These are phyloP conservation scores for Sodiomyces alkalinus DNA, from an alignment of 2,329 filamentous ascomycete species.

Conservation along the genomic window DNA sequence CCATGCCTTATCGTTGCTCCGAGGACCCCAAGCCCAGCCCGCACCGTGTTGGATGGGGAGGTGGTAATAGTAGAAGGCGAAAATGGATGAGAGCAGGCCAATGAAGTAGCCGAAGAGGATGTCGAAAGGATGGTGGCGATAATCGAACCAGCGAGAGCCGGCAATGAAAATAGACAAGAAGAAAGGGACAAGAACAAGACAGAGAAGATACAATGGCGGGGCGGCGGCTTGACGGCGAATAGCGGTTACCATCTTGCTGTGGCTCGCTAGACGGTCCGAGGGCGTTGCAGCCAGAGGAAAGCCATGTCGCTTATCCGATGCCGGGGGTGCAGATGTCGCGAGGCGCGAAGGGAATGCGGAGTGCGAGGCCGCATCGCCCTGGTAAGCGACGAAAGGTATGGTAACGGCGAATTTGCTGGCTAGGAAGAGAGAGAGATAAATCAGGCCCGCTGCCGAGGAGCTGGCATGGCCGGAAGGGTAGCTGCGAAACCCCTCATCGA, in stretches of 20 bases:
- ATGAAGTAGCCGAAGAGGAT: slow-evolving; percentile 75
- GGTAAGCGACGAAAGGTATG: slow-evolving; percentile 49
- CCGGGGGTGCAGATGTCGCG: background rate
- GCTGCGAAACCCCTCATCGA: slow-evolving; percentile 72
- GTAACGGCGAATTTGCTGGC: slow-evolving; percentile 68
- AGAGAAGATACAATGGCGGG: slow-evolving; percentile 65
- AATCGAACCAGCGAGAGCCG: slow-evolving; percentile 78
- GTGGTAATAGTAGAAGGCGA: slow-evolving; percentile 77
- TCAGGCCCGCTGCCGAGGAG: slow-evolving; percentile 61
- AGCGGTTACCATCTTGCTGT: slow-evolving; percentile 27
- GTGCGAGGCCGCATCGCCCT: slow-evolving; percentile 28
- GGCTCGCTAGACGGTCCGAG: slow-evolving; percentile 16
- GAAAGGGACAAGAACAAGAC: slow-evolving; percentile 55
- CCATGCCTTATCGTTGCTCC: slow-evolving; percentile 59
- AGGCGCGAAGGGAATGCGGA: slow-evolving; percentile 54
- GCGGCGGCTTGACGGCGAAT: slow-evolving; percentile 63
- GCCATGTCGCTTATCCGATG: background rate
- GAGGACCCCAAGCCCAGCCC: slow-evolving; percentile 80
- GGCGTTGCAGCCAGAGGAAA: slow-evolving; percentile 5
- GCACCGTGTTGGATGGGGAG: slow-evolving; percentile 62
- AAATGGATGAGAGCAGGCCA: slow-evolving; percentile 54
- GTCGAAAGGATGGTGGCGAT: slow-evolving; percentile 84
- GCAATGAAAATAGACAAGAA: slow-evolving; percentile 66
- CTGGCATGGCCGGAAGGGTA: slow-evolving; percentile 46
- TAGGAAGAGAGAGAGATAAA: slow-evolving; percentile 78